Base-by-base conservation (phyloP, 2,329 filamentous ascomycete genomes). In the Fusarium sp. region DNA sequence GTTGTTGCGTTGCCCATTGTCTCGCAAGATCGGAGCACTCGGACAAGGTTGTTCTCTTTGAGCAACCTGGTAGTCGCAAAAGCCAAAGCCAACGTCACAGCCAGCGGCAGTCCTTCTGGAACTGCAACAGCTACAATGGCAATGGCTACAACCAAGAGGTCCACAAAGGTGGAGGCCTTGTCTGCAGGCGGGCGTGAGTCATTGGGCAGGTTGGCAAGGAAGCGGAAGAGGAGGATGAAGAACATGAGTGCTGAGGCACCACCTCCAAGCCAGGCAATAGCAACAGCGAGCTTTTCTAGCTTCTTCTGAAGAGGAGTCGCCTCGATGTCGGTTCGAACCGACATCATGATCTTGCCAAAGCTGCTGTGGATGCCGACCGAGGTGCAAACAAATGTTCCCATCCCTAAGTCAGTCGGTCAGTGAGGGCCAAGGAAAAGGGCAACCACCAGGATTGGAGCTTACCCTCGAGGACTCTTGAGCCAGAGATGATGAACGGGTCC, bases 1-100 rank as follows among this genome's bases (percentile, higher is more conserved):
- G 91, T 91, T 2, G 88, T 90, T 2, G 88, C 88, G 70, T 92
- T 91, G 2, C 90, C 90, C 90, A 92, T 92, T 8, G 89, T 91
- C 77, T 92, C 90, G 76, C 90, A 92, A 65, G 90, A 89, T 58
- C 88, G 85, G 10, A 92, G 83, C 50, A 91, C 83, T 62, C 90
- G 87, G 8, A 92, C 90, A 40, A 92, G 79, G 64, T 92, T 92
- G 80, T 91, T 91, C 77, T 92, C 90, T 74, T 90, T 90, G 16
- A 91, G 79, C 85, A 92, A 90, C 41, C 88, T 84, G n/a, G 88
- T 91, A 0, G 90, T 91, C 10, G 90, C 90, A 74, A 91, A 92
- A 9, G 90, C 89, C 34, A 92, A 78, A 6, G 90, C 89, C 3
- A 91, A 83, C 2, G 90, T 91, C 4, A 92, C 90, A 44, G 90